Evolutionary conservation across 192 early-diverging fungal species (phyloP).

Genomic region (Backusella morwellensis): DNA sequence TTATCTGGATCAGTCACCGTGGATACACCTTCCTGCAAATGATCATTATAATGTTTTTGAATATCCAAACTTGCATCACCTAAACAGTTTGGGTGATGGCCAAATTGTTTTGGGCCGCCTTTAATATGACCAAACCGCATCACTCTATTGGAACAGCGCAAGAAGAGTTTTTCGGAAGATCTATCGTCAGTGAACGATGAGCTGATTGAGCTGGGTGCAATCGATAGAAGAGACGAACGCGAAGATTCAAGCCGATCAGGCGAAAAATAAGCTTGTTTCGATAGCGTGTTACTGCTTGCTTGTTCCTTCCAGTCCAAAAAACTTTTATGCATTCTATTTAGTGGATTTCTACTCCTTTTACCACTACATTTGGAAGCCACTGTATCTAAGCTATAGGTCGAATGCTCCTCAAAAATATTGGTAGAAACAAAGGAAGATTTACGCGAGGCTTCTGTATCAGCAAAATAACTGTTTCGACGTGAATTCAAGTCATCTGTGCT

Average conservation of each 20-base stretch:
- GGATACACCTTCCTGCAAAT: not conserved
- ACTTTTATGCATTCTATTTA: not conserved
- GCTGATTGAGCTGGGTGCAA: not conserved
- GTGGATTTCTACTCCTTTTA: not conserved
- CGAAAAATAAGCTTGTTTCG: not conserved
- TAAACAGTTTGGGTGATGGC: not conserved
- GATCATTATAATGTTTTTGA: not conserved
- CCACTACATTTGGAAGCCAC: not conserved
- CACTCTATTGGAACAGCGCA: not conserved
- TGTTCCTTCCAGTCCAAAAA: not conserved
- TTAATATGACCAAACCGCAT: slow-evolving; percentile 1
- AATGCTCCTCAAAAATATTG: not conserved
- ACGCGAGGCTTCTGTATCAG: not conserved
- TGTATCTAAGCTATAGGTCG: not conserved
- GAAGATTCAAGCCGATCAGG: not conserved
- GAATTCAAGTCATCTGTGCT: not conserved
- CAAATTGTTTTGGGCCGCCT: not conserved
- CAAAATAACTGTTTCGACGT: not conserved
- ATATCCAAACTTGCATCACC: not conserved
- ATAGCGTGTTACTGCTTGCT: not conserved
- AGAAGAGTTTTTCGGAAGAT: not conserved
- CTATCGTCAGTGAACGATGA: not conserved
- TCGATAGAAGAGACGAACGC: not conserved
- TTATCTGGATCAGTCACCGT: not conserved
- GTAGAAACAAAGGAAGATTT: not conserved